Percentiles rank a stretch among this genome's conserved stretches.
Conservation (phyloP, 257 asterid species). For the Asclepias syriaca region DNA sequence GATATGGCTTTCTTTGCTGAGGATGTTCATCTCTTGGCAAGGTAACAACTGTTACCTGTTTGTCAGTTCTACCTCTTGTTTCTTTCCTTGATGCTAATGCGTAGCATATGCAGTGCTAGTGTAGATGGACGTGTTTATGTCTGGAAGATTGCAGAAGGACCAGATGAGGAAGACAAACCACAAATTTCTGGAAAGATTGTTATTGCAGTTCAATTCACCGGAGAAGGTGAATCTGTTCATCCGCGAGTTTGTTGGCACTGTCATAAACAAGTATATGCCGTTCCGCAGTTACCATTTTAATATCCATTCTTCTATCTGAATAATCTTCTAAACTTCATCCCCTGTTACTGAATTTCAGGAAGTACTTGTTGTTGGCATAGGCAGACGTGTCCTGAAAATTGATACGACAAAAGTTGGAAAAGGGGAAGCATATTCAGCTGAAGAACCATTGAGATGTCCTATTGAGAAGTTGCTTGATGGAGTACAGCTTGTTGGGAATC, state of each 20-base stretch:
- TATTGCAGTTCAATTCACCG: conserved; percentile 72
- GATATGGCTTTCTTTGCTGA: conserved; percentile 99
- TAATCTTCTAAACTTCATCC: conserved; percentile 6
- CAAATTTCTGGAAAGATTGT: conserved; percentile 75
- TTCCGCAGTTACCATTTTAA: conserved; percentile 9
- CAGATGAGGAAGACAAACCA: conserved; percentile 91
- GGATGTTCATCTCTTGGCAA: conserved; percentile 96
- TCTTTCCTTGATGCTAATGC: conserved; percentile 22
- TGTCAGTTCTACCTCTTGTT: conserved; percentile 5
- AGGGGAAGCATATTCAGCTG: conserved; percentile 74
- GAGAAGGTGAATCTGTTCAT: conserved; percentile 79
- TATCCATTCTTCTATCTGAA: background rate
- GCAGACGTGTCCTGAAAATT: conserved; percentile 63
- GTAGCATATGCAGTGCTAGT: conserved; percentile 60
- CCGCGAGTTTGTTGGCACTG: conserved; percentile 99
- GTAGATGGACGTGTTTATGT: conserved; percentile 91
- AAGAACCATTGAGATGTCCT: conserved; percentile 81
- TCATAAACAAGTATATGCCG: conserved; percentile 73
- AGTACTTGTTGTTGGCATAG: conserved; percentile 91
- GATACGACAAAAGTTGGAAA: conserved; percentile 89
- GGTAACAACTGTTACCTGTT: conserved; percentile 39
- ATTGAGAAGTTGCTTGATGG: conserved; percentile 79
- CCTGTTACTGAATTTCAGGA: conserved; percentile 45
- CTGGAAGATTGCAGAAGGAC: conserved; percentile 94
- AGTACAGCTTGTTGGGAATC: conserved; percentile 86